These are phyloP conservation scores for Discostella stelligeroides DNA, from an alignment of 108 stramenopile species.

Conservation along the genomic window DNA sequence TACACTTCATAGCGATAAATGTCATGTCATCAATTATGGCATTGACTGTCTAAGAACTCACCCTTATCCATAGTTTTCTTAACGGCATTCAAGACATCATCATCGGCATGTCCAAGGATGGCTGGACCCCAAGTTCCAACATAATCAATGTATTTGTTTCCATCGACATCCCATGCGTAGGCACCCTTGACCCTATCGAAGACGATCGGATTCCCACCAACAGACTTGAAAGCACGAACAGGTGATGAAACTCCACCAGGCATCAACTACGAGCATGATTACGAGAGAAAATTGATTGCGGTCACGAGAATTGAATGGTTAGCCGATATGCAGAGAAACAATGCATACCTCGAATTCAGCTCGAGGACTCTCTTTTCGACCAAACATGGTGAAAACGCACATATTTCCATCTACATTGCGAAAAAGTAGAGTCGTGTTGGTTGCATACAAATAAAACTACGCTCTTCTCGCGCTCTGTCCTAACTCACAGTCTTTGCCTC, in stretches of 20 bases:
- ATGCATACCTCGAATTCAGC: neutral
- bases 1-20: neutral
- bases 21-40: neutral
- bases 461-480: neutral
- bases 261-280: conserved; percentile 78
- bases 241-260: conserved; percentile 98
- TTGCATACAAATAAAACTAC: conserved; percentile 20
- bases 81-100: conserved; percentile 94
- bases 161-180: conserved; percentile 99
- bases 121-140: conserved; percentile 99
- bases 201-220: conserved; percentile 97
- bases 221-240: conserved; percentile 97
- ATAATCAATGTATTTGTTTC: conserved; percentile 94
- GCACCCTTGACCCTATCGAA: conserved; percentile 97
- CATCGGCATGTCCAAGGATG: conserved; percentile 97
- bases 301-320: too few species aligned
- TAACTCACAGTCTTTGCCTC: conserved; percentile 81
- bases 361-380: neutral
- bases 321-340: too few species aligned
- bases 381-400: conserved; percentile 1
- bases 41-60: conserved; percentile 11
- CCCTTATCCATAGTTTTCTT: conserved; percentile 93
- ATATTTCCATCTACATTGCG: conserved; percentile 16
- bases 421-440: neutral
- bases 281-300: neutral